Evolutionary conservation across 2,329 filamentous ascomycete species (phyloP).

Genomic region (Cyanodermella asteris): DNA sequence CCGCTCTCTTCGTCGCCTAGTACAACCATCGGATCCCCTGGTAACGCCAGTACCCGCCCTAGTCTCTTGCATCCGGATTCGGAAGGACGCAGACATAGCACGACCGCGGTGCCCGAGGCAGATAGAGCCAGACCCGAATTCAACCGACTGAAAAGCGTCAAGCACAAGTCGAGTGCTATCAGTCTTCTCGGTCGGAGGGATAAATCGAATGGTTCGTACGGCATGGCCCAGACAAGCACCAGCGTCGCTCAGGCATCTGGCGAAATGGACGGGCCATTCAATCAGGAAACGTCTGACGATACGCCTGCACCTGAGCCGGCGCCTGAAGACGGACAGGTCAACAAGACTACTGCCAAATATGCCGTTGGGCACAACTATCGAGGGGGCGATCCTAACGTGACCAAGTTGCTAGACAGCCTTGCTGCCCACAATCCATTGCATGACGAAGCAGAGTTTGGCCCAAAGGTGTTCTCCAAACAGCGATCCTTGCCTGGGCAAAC

Average conservation of each 20-base stretch:
- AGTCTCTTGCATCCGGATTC: no score
- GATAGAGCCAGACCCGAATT: conserved; percentile 1
- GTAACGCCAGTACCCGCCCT: no score
- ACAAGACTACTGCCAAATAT: conserved; percentile 1
- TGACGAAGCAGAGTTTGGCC: conserved; percentile 48
- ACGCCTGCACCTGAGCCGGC: conserved; percentile 13
- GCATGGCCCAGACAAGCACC: conserved; percentile 41
- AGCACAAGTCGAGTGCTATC: conserved; percentile 33
- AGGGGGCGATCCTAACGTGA: conserved; percentile 45
- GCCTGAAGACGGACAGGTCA: conserved; percentile 6
- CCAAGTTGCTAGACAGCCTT: conserved; percentile 57
- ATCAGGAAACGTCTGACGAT: conserved; percentile 14
- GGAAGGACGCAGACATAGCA: no score
- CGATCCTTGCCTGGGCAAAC: no score
- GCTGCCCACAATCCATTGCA: conserved; percentile 45
- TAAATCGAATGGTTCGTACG: conserved; percentile 34
- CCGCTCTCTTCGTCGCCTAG: no score
- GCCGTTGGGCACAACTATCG: conserved; percentile 47
- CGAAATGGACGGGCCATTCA: conserved; percentile 33
- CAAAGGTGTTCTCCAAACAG: no score
- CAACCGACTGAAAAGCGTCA: conserved; percentile 16
- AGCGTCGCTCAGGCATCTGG: conserved; percentile 43
- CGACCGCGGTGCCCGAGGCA: no score
- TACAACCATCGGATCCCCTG: no score
- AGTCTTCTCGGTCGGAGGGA: conserved; percentile 37